phyloP scores from a whole-genome alignment of 306 rosid species.

The Glycine latifolia region DNA sequence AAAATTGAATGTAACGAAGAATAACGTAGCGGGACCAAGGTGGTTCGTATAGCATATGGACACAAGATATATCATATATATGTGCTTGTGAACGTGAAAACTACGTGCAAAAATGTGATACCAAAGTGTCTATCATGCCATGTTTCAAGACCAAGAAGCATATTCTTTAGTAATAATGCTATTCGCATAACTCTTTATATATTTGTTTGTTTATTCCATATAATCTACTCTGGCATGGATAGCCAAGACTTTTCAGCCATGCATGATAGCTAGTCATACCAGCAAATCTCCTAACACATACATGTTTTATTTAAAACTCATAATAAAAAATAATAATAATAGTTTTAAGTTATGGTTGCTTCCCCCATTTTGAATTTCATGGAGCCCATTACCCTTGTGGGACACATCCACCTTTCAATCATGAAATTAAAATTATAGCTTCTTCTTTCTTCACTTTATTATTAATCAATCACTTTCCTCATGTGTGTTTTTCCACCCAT shows the following conservation, averaged over 20 bases:
- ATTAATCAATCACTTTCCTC: slow-evolving; percentile 4
- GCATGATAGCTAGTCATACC: neutral
- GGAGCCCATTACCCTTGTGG: slow-evolving; percentile 43
- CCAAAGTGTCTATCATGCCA: neutral
- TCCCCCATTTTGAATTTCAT: neutral
- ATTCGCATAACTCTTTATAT: neutral
- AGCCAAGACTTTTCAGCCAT: slow-evolving; percentile 26
- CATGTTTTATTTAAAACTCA: slow-evolving; percentile 13
- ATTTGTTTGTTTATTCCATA: neutral
- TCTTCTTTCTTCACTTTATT: neutral
- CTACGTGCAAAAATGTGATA: slow-evolving; percentile 21
- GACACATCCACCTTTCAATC: slow-evolving; percentile 20
- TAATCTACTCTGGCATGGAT: slow-evolving; percentile 36
- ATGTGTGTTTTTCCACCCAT: neutral
- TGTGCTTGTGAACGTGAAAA: slow-evolving; percentile 33
- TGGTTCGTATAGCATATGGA: neutral
- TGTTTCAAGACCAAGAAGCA: slow-evolving; percentile 20
- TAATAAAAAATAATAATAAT: too few relatives aligned
- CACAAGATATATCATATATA: too few relatives aligned
- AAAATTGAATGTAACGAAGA: too few relatives aligned
- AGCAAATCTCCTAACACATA: neutral
- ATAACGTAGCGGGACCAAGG: neutral
- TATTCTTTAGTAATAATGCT: neutral
- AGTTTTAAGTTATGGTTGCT: neutral
- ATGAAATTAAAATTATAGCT: neutral